Evolutionary conservation across 176 grass and related monocot species (phyloP), one percentile per base, ranked within the genome.

Genomic region (Tillandsia fasciculata): DNA sequence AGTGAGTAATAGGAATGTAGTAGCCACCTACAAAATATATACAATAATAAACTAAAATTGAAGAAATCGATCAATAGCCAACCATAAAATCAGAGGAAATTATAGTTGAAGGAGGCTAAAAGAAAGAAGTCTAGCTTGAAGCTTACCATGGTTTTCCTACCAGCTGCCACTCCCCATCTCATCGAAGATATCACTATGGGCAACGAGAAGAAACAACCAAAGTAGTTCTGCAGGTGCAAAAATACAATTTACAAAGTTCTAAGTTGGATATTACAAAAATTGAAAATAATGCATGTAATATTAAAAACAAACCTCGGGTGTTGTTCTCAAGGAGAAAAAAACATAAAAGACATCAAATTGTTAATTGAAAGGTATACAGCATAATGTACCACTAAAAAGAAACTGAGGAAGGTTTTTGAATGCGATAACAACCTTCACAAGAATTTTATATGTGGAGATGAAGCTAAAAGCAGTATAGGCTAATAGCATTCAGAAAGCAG

Each of bases 131-230:
- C 71, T 73, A 65, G 47, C 51, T 53, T 9, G 3, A 67, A 48
- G 85, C 81, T 76, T 49, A 96, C 93, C 93, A 85, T 61, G 64
- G 93, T 92, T 89, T 96, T 96, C 51, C 86, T 86, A 49, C 88
- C 88, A 29, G 93, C 93, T 71, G 76, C 52, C 49, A 87, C 24
- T 26, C 93, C 92, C 93, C 88, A 96, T 76, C 93, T 87, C 69
- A 96, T 78, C 65, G 93, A 96, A 83, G 93, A 87, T 50, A 96
- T 92, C 23, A 96, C 77, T 66, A 96, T 92, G 3, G 93, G 93
- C 78, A 96, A 85, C 42, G 88, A 78, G 5, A 96, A 96, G 80
- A 96, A 96, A 72, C 78, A 92, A 69, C 93, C 78, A 70, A 92
- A 92, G 69, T 96, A 96, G 67, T 92, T 91, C 88, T 96, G 78